Evolutionary conservation across 768 basidiomycete genomes (phyloP).

Genomic region (Mycena pura): DNA sequence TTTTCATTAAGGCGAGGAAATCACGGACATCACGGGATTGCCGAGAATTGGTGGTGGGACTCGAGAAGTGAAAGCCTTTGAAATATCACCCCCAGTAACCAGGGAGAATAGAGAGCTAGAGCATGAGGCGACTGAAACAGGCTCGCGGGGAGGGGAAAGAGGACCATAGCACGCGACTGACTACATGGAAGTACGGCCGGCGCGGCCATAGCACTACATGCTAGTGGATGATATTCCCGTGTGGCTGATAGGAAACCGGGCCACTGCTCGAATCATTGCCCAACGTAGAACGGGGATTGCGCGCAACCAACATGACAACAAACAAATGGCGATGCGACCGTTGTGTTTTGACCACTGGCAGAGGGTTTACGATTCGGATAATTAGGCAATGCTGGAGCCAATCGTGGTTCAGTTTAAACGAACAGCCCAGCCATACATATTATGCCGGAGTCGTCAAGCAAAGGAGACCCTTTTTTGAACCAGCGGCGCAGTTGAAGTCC

Average conservation of each 20-base stretch:
- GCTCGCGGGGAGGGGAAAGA: background rate
- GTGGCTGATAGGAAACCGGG: background rate
- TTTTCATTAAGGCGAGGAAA: too few species aligned
- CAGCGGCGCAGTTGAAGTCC: background rate
- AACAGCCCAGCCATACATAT: background rate
- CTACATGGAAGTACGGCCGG: too few species aligned
- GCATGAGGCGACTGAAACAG: background rate
- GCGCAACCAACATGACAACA: slow-evolving; percentile 18
- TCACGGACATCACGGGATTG: too few species aligned
- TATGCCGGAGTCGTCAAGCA: slow-evolving; percentile 12
- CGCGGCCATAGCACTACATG: background rate
- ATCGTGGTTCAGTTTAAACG: background rate
- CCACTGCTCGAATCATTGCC: background rate
- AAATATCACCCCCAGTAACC: too few species aligned
- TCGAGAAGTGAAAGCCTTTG: too few species aligned
- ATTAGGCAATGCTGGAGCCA: background rate
- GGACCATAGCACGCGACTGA: too few species aligned
- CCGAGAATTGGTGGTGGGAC: too few species aligned
- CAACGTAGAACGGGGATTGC: background rate
- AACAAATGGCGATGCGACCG: background rate
- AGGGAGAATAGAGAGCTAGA: too few species aligned
- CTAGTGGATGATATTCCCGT: background rate
- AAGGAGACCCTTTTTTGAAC: slow-evolving; percentile 25
- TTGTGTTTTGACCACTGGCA: background rate
- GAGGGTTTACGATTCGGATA: background rate